Evolutionary conservation across 768 basidiomycete species (phyloP), one percentile per base, ranked within the genome.

Genomic region (Mycena pura): DNA sequence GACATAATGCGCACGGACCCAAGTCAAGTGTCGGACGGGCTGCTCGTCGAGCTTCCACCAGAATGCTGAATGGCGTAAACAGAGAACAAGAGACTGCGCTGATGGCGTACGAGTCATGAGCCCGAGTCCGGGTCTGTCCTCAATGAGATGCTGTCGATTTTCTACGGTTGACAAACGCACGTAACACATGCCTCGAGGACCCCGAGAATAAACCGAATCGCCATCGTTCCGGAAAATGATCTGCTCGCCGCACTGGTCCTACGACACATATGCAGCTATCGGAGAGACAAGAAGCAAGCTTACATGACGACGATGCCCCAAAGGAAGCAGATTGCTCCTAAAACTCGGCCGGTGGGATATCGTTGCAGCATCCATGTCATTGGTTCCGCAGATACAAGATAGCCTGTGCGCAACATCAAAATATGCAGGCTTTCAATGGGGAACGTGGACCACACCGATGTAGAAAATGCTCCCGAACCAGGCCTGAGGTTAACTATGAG

Each of bases 221-320:
- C 64, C 61, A 74, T 60, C 2, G 66, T 71, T 5, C 70, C 70
- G 1, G 68, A 48, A 29, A 74, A 74, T 6, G 66, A 65, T 36
- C 61, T 53, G 27, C 66, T 64, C 25, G 65, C 70, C 9, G 73
- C 72, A 8, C 69, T 72, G 15, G 67, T 63, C 69, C 65, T 66
- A 39, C 29, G 32, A 4, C n/a, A n/a, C n/a, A 8, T 15, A 27
- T 24, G 32, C 13, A 39, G 27, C 27, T 3, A 28, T 34, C 14
- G 22, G 25, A 43, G 8, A 17, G n/a, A 3, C 28, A 21, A 11
- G 17, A 17, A 13, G 49, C 6, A 24, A 40, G 9, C 25, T 15
- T 53, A 59, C 64, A 75, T 72, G 29, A 73, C 67, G 36, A 74
- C 69, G n/a, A 72, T 66, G n/a, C 73, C 73, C 76, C 76, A 77